These are phyloP conservation scores for Amanita muscaria DNA, from an alignment of 768 basidiomycete genomes.

Conservation along the genomic window DNA sequence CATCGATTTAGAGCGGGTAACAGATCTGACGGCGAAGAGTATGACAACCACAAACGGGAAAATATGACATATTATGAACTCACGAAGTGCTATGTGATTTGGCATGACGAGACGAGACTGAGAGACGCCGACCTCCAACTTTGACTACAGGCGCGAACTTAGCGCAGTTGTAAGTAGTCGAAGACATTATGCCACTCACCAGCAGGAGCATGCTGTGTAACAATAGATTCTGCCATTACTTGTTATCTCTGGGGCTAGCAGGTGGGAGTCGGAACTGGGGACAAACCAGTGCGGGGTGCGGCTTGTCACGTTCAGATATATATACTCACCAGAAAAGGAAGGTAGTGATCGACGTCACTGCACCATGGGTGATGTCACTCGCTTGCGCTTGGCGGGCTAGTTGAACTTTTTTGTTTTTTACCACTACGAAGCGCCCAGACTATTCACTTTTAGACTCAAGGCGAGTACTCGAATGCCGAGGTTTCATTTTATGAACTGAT, in stretches of 20 bases:
- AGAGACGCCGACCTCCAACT: conserved; percentile 20
- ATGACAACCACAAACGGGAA: too few relatives aligned
- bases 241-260: too few relatives aligned
- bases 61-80: neutral
- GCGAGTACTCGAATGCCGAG: too few relatives aligned
- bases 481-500: too few relatives aligned
- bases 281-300: neutral
- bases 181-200: conserved; percentile 23
- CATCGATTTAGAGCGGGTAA: neutral
- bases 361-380: neutral
- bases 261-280: neutral
- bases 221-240: conserved; percentile 11
- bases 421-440: too few relatives aligned
- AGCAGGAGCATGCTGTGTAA: conserved; percentile 38
- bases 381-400: too few relatives aligned
- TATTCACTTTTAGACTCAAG: too few relatives aligned
- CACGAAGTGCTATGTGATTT: conserved; percentile 9
- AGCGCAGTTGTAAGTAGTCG: neutral
- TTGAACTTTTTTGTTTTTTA: too few relatives aligned
- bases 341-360: conserved; percentile 2
- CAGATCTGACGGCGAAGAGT: neutral
- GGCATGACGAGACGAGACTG: conserved; percentile 5
- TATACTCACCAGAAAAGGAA: neutral
- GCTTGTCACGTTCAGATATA: neutral
- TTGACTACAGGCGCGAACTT: conserved; percentile 17